Conservation (phyloP, 768 basidiomycete species). For the Suillus tomentosus region DNA sequence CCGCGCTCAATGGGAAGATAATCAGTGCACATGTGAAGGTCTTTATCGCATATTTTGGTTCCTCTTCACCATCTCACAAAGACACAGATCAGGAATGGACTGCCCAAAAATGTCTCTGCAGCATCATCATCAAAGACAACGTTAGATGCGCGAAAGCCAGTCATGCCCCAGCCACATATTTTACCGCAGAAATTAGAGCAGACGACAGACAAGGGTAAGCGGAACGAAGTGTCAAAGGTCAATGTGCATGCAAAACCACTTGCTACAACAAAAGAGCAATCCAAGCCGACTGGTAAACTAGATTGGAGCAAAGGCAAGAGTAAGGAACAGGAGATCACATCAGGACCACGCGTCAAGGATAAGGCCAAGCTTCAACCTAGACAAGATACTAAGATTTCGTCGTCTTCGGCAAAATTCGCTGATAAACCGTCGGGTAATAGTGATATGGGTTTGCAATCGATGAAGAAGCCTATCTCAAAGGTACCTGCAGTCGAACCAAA, state of each 20-base stretch:
- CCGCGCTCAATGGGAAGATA: constrained; percentile 45
- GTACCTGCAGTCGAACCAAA: constrained; percentile 9
- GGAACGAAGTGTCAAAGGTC: constrained; percentile 26
- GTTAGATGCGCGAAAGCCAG: constrained; percentile 30
- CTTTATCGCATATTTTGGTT: constrained; percentile 6
- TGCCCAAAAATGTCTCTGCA: constrained; percentile 12
- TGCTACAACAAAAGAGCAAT: constrained; percentile 29
- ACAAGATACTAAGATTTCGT: neutral
- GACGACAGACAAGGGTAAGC: constrained; percentile 25
- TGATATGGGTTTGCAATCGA: neutral
- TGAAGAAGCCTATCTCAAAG: neutral
- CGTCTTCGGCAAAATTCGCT: neutral
- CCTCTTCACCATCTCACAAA: neutral
- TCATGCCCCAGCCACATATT: constrained; percentile 10
- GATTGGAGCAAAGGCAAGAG: constrained; percentile 63
- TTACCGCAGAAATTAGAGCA: constrained; percentile 16
- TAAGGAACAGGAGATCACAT: constrained; percentile 35
- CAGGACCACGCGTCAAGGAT: neutral
- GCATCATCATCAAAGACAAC: constrained; percentile 49
- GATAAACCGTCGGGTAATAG: neutral
- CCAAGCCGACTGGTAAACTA: constrained; percentile 49
- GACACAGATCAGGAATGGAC: neutral
- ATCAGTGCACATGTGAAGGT: constrained; percentile 51
- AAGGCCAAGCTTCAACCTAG: neutral
- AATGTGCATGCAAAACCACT: constrained; percentile 23